phyloP scores from a whole-genome alignment of 495 filamentous ascomycete species.

The Talaromyces liani region DNA sequence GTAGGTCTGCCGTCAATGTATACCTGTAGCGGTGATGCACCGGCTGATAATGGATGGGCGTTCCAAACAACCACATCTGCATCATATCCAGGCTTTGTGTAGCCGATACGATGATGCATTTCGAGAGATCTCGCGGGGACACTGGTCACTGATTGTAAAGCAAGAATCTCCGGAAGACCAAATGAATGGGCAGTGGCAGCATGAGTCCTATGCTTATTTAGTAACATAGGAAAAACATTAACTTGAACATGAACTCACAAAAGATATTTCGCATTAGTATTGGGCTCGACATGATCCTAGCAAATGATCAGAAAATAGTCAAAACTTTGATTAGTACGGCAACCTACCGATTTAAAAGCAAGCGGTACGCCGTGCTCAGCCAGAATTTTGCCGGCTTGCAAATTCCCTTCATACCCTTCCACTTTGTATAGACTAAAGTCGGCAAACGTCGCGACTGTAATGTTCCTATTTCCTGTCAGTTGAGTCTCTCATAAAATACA shows the following conservation, averaged over 20 bases:
- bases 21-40: constrained; percentile 54
- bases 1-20: constrained; percentile 56
- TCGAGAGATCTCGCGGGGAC: constrained; percentile 53
- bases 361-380: constrained; percentile 49
- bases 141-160: constrained; percentile 53
- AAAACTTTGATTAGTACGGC: neutral
- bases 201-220: constrained; percentile 22
- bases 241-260: constrained; percentile 14
- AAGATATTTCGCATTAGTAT: constrained; percentile 34
- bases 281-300: constrained; percentile 27
- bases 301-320: neutral
- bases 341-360: constrained; percentile 32
- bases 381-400: constrained; percentile 53
- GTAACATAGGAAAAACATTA: neutral
- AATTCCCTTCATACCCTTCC: constrained; percentile 51
- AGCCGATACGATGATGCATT: constrained; percentile 52
- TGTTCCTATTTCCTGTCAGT: constrained; percentile 14
- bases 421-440: constrained; percentile 59
- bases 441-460: constrained; percentile 41
- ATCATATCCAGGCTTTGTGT: constrained; percentile 54
- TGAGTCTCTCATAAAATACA: neutral
- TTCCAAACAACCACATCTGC: constrained; percentile 64
- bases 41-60: constrained; percentile 52
- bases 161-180: constrained; percentile 52
- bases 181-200: constrained; percentile 54